Base-by-base conservation (phyloP, 805 yeast species). In the Deakozyma indianensis region DNA sequence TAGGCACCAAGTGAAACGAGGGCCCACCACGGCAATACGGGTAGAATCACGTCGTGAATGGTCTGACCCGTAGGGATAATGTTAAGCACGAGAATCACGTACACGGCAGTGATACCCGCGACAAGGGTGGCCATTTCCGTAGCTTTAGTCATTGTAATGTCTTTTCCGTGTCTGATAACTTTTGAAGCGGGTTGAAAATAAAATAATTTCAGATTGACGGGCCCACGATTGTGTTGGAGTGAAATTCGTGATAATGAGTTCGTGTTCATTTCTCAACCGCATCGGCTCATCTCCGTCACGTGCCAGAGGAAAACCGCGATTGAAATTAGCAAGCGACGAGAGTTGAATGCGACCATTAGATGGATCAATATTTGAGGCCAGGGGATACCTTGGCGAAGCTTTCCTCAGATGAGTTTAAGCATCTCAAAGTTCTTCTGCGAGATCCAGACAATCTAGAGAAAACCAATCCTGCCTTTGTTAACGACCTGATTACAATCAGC, bases 1-100 rank as follows among this genome's bases (percentile, higher is more conserved):
- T 77, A 80, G 35, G 81, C 66, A 23, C 87, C 87, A 59, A 80
- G 79, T 1, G 80, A 55, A 28, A 80, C 82, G 50, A 80, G 64
- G 0, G 68, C 72, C 87, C 86, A 80, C 68, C 72, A 78, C 27
- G 87, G 87, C 48, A 80, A 54, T 47, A 69, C 78, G 7, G 86
- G 86, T 50, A 80, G 62, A 43, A 80, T 70, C 52, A 77, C 77
- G 23, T 64, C 55, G 42, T 68, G 71, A 52, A 80, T 54, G 25
- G 59, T 52, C n/a, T 58, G 61, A 5, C 76, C 67, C 3, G 73
- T 62, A 41, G 86, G 86, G 47, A 80, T 63, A 35, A 71, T 69
- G 15, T 78, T 78, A 16, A 66, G 52, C 48, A 59, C 60, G 23
- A 79, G 64, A 2, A 77, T 70, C 53, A 71, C 63, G 62, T 80